Conservation (phyloP, 73 alveolate genomes). For the Tetrahymena borealis region DNA sequence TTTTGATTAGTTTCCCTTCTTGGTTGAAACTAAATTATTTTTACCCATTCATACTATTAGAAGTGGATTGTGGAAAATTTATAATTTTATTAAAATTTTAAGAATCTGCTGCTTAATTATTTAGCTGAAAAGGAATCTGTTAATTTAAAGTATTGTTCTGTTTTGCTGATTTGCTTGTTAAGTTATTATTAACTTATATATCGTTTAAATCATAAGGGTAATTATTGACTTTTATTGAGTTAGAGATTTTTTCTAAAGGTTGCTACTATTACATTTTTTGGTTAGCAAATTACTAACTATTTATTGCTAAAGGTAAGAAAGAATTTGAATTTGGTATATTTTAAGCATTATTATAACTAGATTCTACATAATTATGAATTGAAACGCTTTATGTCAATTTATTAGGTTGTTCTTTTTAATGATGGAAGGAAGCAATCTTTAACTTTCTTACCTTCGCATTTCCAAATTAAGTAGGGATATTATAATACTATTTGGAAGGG, state of each 20-base stretch:
- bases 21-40: not conserved
- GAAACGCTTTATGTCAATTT: not conserved
- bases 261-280: not conserved
- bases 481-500: not conserved
- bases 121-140: not conserved
- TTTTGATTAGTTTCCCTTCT: not conserved
- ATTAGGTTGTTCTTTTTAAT: not conserved
- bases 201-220: not conserved
- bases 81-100: not conserved
- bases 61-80: not conserved
- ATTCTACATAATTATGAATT: not conserved
- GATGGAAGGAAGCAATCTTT: not conserved
- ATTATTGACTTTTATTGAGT: not conserved
- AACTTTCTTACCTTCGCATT: not conserved
- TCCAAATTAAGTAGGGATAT: not conserved
- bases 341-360: not conserved
- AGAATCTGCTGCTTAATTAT: not conserved
- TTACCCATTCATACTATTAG: not conserved
- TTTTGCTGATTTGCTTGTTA: not conserved
- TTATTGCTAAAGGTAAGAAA: not conserved
- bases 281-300: not conserved
- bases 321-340: not conserved
- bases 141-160: not conserved
- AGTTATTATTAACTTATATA: not conserved
- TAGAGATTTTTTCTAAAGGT: not conserved